phyloP scores from a whole-genome alignment of 352 stramenopile species.

The Pythium guiyangense region DNA sequence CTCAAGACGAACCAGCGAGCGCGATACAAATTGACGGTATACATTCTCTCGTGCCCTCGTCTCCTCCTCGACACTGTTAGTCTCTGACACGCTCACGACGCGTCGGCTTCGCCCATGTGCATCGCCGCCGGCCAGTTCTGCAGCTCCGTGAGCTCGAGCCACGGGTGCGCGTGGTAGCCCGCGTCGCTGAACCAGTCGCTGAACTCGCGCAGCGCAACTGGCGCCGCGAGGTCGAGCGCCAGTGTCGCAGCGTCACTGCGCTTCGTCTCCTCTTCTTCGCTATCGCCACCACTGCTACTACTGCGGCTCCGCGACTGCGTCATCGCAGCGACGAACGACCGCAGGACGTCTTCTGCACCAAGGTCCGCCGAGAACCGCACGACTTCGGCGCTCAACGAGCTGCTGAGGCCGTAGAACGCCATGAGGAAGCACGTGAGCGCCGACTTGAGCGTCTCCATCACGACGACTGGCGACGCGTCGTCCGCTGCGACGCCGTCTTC shows the following conservation, averaged over 20 bases:
- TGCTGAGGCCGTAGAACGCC: constrained; percentile 82
- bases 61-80: neutral
- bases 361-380: constrained; percentile 67
- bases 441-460: constrained; percentile 55
- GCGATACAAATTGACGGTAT: constrained; percentile 10
- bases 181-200: constrained; percentile 70
- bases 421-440: constrained; percentile 77
- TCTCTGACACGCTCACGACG: neutral
- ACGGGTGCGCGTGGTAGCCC: constrained; percentile 62
- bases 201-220: constrained; percentile 62
- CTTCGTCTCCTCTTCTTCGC: constrained; percentile 22
- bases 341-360: constrained; percentile 62
- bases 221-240: constrained; percentile 28
- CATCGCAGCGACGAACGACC: constrained; percentile 36
- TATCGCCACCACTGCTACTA: constrained; percentile 12
- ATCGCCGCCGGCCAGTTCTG: constrained; percentile 74
- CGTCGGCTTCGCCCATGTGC: constrained; percentile 41
- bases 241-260: neutral
- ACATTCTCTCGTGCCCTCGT: constrained; percentile 1
- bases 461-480: constrained; percentile 14
- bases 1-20: neutral
- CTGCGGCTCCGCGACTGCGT: too few species aligned
- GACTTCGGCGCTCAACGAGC: constrained; percentile 64
- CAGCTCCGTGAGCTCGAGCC: constrained; percentile 76
- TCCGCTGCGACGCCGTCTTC: constrained; percentile 6